Percentiles rank a stretch among this genome's conserved stretches.
These are phyloP conservation scores for Candida tetrigidarum DNA, from an alignment of 1,139 yeast species.

Conservation along the genomic window DNA sequence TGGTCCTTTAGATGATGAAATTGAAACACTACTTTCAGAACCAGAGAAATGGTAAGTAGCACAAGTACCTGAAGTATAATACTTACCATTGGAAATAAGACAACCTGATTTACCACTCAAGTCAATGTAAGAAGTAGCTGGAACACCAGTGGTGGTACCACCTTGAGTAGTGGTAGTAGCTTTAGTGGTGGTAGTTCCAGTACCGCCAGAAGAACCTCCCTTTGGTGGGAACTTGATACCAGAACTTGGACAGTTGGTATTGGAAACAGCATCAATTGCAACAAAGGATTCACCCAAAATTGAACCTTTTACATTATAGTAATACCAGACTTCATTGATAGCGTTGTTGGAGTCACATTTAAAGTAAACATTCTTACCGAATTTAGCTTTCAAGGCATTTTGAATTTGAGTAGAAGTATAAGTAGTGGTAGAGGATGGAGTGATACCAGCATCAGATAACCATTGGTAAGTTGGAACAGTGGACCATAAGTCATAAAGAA, in stretches of 20 bases:
- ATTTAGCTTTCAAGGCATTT: constrained; percentile 60
- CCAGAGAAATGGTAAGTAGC: constrained; percentile 59
- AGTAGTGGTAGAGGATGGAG: constrained; percentile 61
- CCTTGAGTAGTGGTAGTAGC: neutral
- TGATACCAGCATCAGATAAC: constrained; percentile 66
- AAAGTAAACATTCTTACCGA: constrained; percentile 66
- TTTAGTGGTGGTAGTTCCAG: constrained; percentile 16
- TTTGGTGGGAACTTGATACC: constrained; percentile 83
- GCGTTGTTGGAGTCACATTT: constrained; percentile 65
- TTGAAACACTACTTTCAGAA: constrained; percentile 68
- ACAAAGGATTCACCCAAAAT: constrained; percentile 64
- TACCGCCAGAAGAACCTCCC: constrained; percentile 22
- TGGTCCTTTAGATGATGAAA: constrained; percentile 70
- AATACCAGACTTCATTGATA: constrained; percentile 88
- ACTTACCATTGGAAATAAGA: constrained; percentile 80
- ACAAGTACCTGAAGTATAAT: constrained; percentile 84
- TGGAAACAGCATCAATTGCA: constrained; percentile 60
- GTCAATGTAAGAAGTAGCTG: constrained; percentile 44
- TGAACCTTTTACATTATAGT: constrained; percentile 77
- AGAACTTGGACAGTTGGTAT: constrained; percentile 59
- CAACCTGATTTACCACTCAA: constrained; percentile 70
- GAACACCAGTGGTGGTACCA: constrained; percentile 31
- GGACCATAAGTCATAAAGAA: constrained; percentile 65
- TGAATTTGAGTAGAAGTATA: constrained; percentile 68
- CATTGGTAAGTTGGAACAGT: constrained; percentile 72